Percentiles rank a stretch among this genome's conserved stretches.
Conservation (phyloP, 257 asterid genomes). For the Nicotiana knightiana region DNA sequence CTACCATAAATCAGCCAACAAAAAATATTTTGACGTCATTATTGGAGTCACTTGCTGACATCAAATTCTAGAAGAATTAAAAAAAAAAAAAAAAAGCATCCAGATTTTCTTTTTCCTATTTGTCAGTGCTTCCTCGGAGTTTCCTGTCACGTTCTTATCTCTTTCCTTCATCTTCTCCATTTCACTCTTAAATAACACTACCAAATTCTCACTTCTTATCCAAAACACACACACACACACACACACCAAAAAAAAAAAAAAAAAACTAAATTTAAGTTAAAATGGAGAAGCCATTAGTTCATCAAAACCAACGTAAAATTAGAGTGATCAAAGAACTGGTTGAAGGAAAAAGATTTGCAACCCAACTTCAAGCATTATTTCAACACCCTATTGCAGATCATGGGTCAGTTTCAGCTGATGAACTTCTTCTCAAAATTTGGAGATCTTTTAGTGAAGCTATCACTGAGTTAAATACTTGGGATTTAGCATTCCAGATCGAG, state of each 20-base stretch:
- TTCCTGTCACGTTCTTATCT: slow-evolving; percentile 28
- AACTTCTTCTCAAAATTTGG: slow-evolving; percentile 25
- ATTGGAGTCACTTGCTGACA: background rate
- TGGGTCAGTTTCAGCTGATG: slow-evolving; percentile 17
- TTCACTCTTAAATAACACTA: background rate
- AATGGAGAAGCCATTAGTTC: slow-evolving; percentile 5
- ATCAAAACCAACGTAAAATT: background rate
- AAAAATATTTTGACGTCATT: background rate
- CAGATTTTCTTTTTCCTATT: slow-evolving; percentile 12
- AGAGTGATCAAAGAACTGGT: slow-evolving; percentile 24
- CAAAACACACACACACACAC: too few relatives aligned
- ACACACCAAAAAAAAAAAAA: background rate
- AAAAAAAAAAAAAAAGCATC: too few relatives aligned
- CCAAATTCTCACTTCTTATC: background rate
- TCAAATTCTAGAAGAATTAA: slow-evolving; percentile 6
- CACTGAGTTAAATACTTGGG: slow-evolving; percentile 20
- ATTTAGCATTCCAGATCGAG: slow-evolving; percentile 26
- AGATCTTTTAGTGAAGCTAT: slow-evolving; percentile 41
- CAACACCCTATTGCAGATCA: slow-evolving; percentile 4
- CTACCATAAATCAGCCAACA: background rate
- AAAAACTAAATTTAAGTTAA: background rate
- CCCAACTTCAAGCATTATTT: slow-evolving; percentile 39
- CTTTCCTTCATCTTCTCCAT: slow-evolving; percentile 13
- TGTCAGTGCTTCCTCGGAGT: slow-evolving; percentile 19
- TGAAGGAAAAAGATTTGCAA: slow-evolving; percentile 35